phyloP scores from a whole-genome alignment of 257 asterid species.

The Lantana camara region DNA sequence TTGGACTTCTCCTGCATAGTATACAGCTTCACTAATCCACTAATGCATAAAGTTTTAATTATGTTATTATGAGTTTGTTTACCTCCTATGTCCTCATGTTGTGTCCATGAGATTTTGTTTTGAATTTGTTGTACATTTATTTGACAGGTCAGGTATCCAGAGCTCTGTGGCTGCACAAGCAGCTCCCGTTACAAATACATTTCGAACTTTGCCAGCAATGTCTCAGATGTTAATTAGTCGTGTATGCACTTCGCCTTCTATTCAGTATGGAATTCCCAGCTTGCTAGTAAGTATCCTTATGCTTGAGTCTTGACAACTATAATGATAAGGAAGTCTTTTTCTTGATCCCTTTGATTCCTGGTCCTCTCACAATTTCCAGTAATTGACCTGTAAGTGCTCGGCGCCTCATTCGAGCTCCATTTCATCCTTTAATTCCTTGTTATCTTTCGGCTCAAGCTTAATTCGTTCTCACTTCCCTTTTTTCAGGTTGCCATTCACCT shows the following conservation, averaged over 20 bases:
- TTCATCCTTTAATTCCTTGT: too few species aligned
- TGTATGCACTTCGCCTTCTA: slow-evolving; percentile 76
- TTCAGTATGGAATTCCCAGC: slow-evolving; percentile 98
- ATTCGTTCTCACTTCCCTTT: too few species aligned
- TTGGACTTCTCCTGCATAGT: neutral
- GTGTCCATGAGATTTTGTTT: slow-evolving; percentile 1
- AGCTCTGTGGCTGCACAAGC: slow-evolving; percentile 57
- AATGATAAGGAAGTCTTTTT: slow-evolving; percentile 5
- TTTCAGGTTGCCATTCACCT: too few species aligned
- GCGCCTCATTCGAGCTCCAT: too few species aligned
- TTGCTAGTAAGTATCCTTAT: slow-evolving; percentile 70
- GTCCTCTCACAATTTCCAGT: neutral
- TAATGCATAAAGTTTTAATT: neutral
- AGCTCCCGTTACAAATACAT: slow-evolving; percentile 70
- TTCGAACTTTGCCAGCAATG: slow-evolving; percentile 91
- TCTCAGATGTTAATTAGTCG: slow-evolving; percentile 90
- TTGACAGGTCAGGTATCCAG: slow-evolving; percentile 65
- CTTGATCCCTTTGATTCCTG: slow-evolving; percentile 15
- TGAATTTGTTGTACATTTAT: slow-evolving; percentile 17
- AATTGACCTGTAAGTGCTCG: slow-evolving; percentile 16
- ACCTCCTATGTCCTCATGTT: neutral
- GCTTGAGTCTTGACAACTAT: too few species aligned
- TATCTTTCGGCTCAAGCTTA: too few species aligned
- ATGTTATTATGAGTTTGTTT: slow-evolving; percentile 12
- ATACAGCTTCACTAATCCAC: neutral